These are phyloP conservation scores for Arachnomyces sp. DNA, from an alignment of 2,329 filamentous ascomycete species.

Conservation along the genomic window DNA sequence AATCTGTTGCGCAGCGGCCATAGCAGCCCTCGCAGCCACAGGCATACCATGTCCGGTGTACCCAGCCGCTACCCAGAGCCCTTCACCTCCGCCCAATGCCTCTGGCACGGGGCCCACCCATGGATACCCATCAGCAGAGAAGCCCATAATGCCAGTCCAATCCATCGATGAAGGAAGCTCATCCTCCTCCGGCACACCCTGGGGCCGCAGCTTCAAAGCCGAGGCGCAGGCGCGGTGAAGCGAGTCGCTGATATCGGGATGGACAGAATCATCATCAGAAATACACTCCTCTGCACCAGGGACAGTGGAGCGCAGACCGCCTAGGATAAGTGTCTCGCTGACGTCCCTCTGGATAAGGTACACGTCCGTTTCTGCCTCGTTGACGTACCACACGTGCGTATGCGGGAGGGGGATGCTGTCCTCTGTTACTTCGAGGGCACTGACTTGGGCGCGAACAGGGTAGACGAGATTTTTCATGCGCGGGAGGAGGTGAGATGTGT, in stretches of 20 bases:
- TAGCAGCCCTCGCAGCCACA: too few relatives aligned
- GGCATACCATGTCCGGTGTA: conserved; percentile 12
- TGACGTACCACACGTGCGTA: not conserved
- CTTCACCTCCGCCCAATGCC: conserved; percentile 6
- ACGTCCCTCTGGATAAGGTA: not conserved
- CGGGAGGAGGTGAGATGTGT: conserved; percentile 40
- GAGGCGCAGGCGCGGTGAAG: too few relatives aligned
- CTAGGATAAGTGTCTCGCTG: not conserved
- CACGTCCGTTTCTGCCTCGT: not conserved
- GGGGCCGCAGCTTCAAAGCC: too few relatives aligned
- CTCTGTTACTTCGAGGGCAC: conserved; percentile 31
- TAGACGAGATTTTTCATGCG: conserved; percentile 41
- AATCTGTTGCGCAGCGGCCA: too few relatives aligned
- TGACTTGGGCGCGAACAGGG: conserved; percentile 44
- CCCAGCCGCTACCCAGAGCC: conserved; percentile 13
- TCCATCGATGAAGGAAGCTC: conserved; percentile 15
- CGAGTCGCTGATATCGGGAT: conserved; percentile 3
- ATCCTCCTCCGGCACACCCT: conserved; percentile 31
- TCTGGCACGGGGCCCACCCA: conserved; percentile 41
- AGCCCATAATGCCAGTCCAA: conserved; percentile 53
- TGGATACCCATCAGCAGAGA: conserved; percentile 45
- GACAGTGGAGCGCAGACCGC: conserved; percentile 7
- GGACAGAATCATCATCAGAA: conserved; percentile 20
- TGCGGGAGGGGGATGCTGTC: conserved; percentile 13
- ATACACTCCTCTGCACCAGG: conserved; percentile 14